phyloP scores from a whole-genome alignment of 768 basidiomycete genomes.

The Rhizopogon salebrosus region DNA sequence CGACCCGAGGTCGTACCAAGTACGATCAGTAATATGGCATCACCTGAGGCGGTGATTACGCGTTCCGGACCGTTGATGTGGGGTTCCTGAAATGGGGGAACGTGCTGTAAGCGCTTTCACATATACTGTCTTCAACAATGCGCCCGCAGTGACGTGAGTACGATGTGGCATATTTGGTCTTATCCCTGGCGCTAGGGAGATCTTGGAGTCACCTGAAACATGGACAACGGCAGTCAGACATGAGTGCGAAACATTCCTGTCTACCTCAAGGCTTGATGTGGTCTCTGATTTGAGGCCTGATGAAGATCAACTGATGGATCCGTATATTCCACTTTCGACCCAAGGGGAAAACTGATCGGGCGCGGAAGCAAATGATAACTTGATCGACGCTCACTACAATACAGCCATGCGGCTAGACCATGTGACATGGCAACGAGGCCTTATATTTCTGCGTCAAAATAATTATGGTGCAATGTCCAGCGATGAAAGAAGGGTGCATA shows the following conservation, averaged over 20 bases:
- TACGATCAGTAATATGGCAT: conserved; percentile 7
- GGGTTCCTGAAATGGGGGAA: neutral
- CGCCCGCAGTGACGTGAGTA: conserved; percentile 6
- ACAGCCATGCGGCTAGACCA: too few species aligned
- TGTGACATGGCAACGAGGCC: conserved; percentile 12
- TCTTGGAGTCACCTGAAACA: too few species aligned
- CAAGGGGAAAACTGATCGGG: neutral
- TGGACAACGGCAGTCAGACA: too few species aligned
- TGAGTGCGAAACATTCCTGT: too few species aligned
- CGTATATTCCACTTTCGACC: neutral
- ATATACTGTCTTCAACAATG: conserved; percentile 3
- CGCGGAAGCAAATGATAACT: neutral
- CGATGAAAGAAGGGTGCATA: conserved; percentile 16
- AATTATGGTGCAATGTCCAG: conserved; percentile 6
- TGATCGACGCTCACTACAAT: neutral
- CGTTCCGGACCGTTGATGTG: conserved; percentile 10
- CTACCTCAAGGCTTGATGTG: too few species aligned
- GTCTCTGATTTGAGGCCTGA: neutral
- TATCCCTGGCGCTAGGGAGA: conserved; percentile 3
- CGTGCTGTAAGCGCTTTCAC: conserved; percentile 7
- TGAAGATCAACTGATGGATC: neutral
- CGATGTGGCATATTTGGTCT: conserved; percentile 1
- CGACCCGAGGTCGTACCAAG: neutral
- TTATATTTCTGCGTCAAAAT: conserved; percentile 16
- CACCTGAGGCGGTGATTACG: conserved; percentile 18